Conservation (phyloP, 2,329 filamentous ascomycete genomes). For the Bipolaris zeicola region DNA sequence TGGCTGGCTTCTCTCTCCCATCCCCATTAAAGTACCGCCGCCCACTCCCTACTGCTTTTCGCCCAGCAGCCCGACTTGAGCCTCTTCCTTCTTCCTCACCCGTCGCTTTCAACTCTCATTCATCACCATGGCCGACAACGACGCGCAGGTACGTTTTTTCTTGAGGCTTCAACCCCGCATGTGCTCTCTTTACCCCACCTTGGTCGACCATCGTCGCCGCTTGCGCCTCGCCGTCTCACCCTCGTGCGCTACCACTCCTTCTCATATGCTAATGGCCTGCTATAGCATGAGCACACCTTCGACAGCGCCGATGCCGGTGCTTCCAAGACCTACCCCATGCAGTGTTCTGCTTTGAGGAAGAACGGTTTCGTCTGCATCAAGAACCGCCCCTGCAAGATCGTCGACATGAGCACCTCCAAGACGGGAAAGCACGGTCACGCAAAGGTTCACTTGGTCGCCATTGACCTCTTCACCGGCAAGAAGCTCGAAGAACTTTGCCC, state of each 20-base stretch:
- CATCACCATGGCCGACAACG: constrained; percentile 67
- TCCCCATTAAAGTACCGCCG: constrained; percentile 33
- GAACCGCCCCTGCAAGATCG: constrained; percentile 98
- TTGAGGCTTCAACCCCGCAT: constrained; percentile 23
- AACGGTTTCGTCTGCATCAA: constrained; percentile 99
- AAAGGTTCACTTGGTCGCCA: constrained; percentile 97
- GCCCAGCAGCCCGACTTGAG: constrained; percentile 32
- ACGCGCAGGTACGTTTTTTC: constrained; percentile 63
- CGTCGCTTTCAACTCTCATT: constrained; percentile 47
- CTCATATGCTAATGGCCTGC: constrained; percentile 26
- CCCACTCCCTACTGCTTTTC: constrained; percentile 36
- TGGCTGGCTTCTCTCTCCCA: constrained; percentile 39
- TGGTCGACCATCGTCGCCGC: constrained; percentile 38
- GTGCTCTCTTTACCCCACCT: constrained; percentile 47
- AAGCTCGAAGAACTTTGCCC: constrained; percentile 99
- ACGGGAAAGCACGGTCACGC: constrained; percentile 99
- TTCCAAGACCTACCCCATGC: constrained; percentile 93
- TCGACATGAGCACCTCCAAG: constrained; percentile 99
- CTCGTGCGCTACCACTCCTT: constrained; percentile 4
- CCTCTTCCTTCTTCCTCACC: constrained; percentile 34
- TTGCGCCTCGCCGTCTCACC: constrained; percentile 36
- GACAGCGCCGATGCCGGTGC: constrained; percentile 95
- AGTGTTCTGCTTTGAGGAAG: constrained; percentile 99
- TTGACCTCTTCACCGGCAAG: constrained; percentile 99
- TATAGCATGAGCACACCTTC: constrained; percentile 71